A percentile compares a stretch with the other conserved stretches of the same genome.
phyloP scores from a whole-genome alignment of 257 asterid genomes.

The Lycium ferocissimum region DNA sequence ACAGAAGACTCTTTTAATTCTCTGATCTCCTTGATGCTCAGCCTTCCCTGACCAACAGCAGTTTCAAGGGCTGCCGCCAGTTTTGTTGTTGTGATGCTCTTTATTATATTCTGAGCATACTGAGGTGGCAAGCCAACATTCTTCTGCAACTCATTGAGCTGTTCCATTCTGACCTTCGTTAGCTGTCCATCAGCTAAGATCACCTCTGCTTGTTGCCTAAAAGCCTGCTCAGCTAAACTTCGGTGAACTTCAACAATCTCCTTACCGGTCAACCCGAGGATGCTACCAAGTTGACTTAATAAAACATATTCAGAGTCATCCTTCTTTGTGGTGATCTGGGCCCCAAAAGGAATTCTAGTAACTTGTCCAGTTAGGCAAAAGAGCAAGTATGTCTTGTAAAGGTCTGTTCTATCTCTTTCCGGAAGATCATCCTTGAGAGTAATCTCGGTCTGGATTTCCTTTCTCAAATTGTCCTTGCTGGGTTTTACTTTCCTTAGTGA shows the following conservation, averaged over 20 bases:
- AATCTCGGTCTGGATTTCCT: slow-evolving; percentile 77
- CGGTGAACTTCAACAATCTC: slow-evolving; percentile 88
- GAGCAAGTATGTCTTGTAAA: slow-evolving; percentile 85
- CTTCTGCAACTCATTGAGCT: slow-evolving; percentile 77
- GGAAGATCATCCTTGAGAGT: slow-evolving; percentile 88
- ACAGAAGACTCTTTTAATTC: slow-evolving; percentile 86
- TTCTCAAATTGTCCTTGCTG: slow-evolving; percentile 51
- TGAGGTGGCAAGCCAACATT: slow-evolving; percentile 81
- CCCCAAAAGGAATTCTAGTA: slow-evolving; percentile 78
- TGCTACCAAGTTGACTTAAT: slow-evolving; percentile 78
- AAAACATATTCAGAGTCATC: slow-evolving; percentile 82
- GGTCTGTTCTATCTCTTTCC: slow-evolving; percentile 81
- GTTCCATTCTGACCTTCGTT: slow-evolving; percentile 77
- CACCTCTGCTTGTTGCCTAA: slow-evolving; percentile 90
- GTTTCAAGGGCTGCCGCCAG: slow-evolving; percentile 92
- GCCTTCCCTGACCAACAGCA: slow-evolving; percentile 87
- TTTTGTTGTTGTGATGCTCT: slow-evolving; percentile 73
- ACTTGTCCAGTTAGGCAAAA: slow-evolving; percentile 91
- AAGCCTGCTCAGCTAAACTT: slow-evolving; percentile 90
- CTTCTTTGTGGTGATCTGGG: slow-evolving; percentile 72
- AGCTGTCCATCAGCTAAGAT: slow-evolving; percentile 93
- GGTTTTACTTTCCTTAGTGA: slow-evolving; percentile 76
- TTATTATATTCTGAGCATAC: slow-evolving; percentile 83
- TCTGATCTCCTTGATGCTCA: slow-evolving; percentile 86
- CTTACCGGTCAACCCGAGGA: slow-evolving; percentile 77